Conservation (phyloP, 257 asterid genomes). For the Ocimum tenuiflorum region DNA sequence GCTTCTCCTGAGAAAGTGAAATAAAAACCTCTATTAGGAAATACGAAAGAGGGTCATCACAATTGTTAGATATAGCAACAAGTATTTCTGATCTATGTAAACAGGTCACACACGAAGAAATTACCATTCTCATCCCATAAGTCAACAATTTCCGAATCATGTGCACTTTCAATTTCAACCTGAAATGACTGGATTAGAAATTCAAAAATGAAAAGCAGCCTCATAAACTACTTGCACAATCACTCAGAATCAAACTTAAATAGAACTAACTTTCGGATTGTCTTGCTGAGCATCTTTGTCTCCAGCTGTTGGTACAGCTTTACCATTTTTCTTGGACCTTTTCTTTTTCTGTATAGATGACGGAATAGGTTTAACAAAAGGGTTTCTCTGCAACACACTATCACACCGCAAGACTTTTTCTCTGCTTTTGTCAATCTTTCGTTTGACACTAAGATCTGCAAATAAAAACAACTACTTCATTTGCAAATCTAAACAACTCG, state of each 20-base stretch:
- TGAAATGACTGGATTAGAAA: conserved; percentile 20
- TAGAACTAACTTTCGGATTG: conserved; percentile 35
- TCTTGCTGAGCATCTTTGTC: conserved; percentile 28
- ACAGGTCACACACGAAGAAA: background rate
- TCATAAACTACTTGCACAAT: conserved; percentile 3
- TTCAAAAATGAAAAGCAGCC: background rate
- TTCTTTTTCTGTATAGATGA: conserved; percentile 65
- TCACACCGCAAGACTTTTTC: conserved; percentile 66
- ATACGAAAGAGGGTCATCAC: conserved; percentile 5
- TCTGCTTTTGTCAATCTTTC: conserved; percentile 81
- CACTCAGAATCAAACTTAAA: background rate
- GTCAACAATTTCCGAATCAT: conserved; percentile 45
- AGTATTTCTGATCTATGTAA: background rate
- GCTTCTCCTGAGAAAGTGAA: conserved; percentile 44
- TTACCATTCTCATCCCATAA: conserved; percentile 63
- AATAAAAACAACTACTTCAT: background rate
- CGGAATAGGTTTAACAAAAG: conserved; percentile 66
- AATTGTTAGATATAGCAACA: background rate
- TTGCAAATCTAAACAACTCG: background rate
- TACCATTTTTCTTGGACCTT: conserved; percentile 44
- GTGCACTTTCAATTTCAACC: conserved; percentile 31
- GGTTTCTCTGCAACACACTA: conserved; percentile 70
- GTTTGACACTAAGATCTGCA: conserved; percentile 71
- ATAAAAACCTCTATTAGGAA: conserved; percentile 16
- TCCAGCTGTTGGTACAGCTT: conserved; percentile 26